A percentile compares a stretch with the other conserved stretches of the same genome.
Conservation (phyloP, 1,284 basidiomycete species). For the Austroboletus novae-zelandiae region DNA sequence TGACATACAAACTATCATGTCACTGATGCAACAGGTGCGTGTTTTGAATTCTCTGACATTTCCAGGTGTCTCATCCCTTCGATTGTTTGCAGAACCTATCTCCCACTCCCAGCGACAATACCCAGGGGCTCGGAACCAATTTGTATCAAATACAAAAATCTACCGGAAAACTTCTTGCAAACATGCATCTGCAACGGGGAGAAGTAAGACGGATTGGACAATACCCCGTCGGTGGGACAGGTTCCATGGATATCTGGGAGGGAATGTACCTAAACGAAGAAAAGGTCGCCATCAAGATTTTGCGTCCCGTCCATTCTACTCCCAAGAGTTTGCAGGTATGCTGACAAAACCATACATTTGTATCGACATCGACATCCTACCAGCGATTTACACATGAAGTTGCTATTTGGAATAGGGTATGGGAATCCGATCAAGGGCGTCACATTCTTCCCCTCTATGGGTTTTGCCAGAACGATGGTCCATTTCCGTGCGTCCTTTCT, state of each 20-base stretch:
- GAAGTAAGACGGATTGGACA: slow-evolving; percentile 49
- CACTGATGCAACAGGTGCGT: slow-evolving; percentile 44
- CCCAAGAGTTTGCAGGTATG: slow-evolving; percentile 42
- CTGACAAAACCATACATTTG: neutral
- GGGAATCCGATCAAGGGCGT: slow-evolving; percentile 47
- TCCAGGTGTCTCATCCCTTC: neutral
- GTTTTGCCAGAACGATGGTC: slow-evolving; percentile 50
- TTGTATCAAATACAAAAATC: slow-evolving; percentile 46
- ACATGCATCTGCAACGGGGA: slow-evolving; percentile 46
- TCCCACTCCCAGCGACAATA: slow-evolving; percentile 32
- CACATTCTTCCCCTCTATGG: slow-evolving; percentile 58
- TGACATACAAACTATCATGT: slow-evolving; percentile 40
- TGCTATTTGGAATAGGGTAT: slow-evolving; percentile 54
- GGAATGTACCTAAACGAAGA: slow-evolving; percentile 50
- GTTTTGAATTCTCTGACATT: neutral
- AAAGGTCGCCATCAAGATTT: slow-evolving; percentile 54
- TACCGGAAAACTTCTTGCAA: slow-evolving; percentile 44
- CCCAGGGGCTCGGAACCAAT: slow-evolving; percentile 44
- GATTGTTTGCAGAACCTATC: slow-evolving; percentile 27
- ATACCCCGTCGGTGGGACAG: slow-evolving; percentile 48
- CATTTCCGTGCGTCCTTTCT: slow-evolving; percentile 43
- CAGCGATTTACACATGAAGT: slow-evolving; percentile 54
- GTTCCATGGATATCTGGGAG: slow-evolving; percentile 52
- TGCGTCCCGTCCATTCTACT: slow-evolving; percentile 48
- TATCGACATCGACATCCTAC: slow-evolving; percentile 5